phyloP scores from a whole-genome alignment of 495 filamentous ascomycete genomes.

The Eremomyces bilateralis region DNA sequence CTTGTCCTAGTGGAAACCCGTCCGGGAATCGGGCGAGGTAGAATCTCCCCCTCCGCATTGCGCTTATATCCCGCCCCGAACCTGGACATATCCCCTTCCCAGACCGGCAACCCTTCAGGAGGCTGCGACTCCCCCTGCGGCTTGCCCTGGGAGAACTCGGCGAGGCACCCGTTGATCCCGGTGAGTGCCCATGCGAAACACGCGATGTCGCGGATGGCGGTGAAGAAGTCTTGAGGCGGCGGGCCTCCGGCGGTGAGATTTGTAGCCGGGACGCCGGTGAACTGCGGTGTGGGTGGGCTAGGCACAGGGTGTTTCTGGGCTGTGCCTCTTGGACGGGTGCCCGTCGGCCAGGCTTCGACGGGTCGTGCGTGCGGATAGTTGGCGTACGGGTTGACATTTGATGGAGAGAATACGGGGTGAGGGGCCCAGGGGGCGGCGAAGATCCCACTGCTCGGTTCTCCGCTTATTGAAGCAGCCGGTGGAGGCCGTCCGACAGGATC shows the following conservation, averaged over 20 bases:
- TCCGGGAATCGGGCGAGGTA: too few species aligned
- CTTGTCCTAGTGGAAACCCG: too few species aligned
- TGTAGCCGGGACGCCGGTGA: constrained; percentile 1
- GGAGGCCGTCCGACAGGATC: constrained; percentile 24
- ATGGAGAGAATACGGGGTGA: constrained; percentile 26
- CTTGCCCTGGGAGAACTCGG: constrained; percentile 38
- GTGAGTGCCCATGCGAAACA: constrained; percentile 66
- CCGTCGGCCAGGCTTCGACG: too few species aligned
- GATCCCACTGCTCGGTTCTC: too few species aligned
- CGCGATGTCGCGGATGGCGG: constrained; percentile 60
- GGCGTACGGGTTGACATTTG: background rate
- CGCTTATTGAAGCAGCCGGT: too few species aligned
- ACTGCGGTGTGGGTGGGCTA: background rate
- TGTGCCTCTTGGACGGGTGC: background rate
- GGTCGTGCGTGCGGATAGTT: constrained; percentile 4
- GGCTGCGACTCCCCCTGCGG: constrained; percentile 38
- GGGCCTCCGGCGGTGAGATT: too few species aligned
- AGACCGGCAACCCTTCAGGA: constrained; percentile 31
- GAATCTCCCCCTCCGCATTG: too few species aligned
- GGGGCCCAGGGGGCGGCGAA: constrained; percentile 61
- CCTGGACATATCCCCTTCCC: constrained; percentile 19
- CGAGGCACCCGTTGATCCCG: constrained; percentile 60
- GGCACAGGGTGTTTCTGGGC: background rate
- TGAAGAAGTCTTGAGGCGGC: constrained; percentile 39
- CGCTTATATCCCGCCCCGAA: too few species aligned